Evolutionary conservation across 768 basidiomycete species (phyloP).

Genomic region (Suillus weaverae): DNA sequence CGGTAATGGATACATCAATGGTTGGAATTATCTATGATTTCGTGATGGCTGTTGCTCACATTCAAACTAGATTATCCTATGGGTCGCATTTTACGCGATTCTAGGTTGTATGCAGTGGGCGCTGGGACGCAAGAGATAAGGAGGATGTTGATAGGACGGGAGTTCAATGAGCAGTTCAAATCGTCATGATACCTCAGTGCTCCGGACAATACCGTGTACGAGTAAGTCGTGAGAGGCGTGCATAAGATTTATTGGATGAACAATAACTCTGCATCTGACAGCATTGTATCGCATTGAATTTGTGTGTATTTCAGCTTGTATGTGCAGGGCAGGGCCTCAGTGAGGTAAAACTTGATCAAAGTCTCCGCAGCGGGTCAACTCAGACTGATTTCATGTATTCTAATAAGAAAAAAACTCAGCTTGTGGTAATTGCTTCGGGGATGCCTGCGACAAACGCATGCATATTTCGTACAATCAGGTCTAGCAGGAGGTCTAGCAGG

Average conservation of each 20-base stretch:
- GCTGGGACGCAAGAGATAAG: conserved; percentile 97
- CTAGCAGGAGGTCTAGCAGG: background rate
- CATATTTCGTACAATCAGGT: background rate
- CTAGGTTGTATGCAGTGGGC: conserved; percentile 88
- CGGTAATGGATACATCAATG: conserved; percentile 95
- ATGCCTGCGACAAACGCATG: background rate
- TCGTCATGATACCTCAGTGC: conserved; percentile 14
- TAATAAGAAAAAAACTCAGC: background rate
- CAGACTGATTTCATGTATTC: background rate
- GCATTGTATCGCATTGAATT: background rate
- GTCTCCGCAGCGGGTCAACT: background rate
- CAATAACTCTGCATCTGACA: background rate
- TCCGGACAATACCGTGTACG: background rate
- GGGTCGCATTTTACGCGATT: conserved; percentile 84
- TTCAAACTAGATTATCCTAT: conserved; percentile 76
- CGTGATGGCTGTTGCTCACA: conserved; percentile 1
- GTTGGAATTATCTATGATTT: conserved; percentile 39
- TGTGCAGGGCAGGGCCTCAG: background rate
- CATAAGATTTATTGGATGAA: background rate
- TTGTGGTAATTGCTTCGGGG: background rate
- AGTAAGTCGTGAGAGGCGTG: background rate
- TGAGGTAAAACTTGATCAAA: background rate
- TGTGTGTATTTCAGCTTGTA: background rate
- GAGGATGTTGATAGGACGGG: conserved; percentile 91
- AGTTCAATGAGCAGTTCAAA: conserved; percentile 76